Evolutionary conservation across 345 rosid species (phyloP).

Genomic region (Citrus unshiu): DNA sequence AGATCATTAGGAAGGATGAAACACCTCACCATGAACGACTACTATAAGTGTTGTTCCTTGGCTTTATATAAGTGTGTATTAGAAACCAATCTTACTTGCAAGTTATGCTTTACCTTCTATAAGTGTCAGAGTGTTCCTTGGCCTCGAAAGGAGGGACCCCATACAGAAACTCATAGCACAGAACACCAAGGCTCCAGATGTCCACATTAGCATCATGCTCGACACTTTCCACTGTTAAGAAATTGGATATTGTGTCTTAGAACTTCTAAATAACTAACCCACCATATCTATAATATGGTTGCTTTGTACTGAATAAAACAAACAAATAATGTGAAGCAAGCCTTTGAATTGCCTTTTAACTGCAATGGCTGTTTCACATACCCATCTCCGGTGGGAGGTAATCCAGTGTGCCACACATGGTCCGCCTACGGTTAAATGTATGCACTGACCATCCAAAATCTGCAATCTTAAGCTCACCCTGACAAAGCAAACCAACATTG

Average conservation of each 20-base stretch:
- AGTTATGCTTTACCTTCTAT: conserved; percentile 53
- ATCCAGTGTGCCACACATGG: conserved; percentile 98
- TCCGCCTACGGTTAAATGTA: conserved; percentile 91
- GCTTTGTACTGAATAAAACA: background rate
- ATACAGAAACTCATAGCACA: conserved; percentile 88
- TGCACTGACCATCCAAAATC: conserved; percentile 99
- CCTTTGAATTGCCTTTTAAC: background rate
- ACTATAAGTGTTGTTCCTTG: conserved; percentile 76
- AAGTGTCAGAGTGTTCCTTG: conserved; percentile 89
- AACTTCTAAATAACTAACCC: background rate
- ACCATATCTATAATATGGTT: background rate
- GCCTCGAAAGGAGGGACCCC: conserved; percentile 96
- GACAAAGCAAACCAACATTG: conserved; percentile 12
- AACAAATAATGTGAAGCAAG: background rate
- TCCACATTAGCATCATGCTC: conserved; percentile 98
- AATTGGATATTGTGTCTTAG: background rate
- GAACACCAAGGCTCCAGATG: conserved; percentile 97
- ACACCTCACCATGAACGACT: background rate
- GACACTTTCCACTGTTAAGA: conserved; percentile 72
- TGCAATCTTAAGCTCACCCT: conserved; percentile 99
- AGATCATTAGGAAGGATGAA: background rate
- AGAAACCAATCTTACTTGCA: background rate
- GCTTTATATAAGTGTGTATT: conserved; percentile 31
- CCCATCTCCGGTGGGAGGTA: conserved; percentile 99
- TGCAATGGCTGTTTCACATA: conserved; percentile 23